These are phyloP conservation scores for Kandelia obovata DNA, from an alignment of 345 rosid genomes.

Conservation along the genomic window DNA sequence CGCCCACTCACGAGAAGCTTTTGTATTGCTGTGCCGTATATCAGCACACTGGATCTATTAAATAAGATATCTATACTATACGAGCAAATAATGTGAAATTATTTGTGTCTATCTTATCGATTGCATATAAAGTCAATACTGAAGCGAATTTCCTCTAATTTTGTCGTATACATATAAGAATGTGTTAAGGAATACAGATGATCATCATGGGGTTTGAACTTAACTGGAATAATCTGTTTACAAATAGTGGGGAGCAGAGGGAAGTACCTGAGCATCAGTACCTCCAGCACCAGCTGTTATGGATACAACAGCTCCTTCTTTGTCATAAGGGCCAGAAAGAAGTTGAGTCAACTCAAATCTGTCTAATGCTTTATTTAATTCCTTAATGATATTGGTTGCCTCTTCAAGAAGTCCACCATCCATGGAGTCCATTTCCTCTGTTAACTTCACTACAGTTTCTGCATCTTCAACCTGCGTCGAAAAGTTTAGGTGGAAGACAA, in stretches of 20 bases:
- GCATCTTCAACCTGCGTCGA: slow-evolving; percentile 82
- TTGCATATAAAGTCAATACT: too few species aligned
- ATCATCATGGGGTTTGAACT: not conserved
- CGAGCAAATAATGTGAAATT: too few species aligned
- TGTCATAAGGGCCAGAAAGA: slow-evolving; percentile 89
- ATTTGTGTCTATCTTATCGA: too few species aligned
- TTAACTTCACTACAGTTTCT: slow-evolving; percentile 69
- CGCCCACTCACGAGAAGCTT: too few species aligned
- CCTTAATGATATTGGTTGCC: slow-evolving; percentile 61
- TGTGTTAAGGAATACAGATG: not conserved
- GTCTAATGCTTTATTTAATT: slow-evolving; percentile 64
- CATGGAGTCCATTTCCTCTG: slow-evolving; percentile 89
- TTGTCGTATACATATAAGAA: not conserved
- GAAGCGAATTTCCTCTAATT: too few species aligned
- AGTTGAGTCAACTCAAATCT: slow-evolving; percentile 83
- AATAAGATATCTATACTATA: too few species aligned
- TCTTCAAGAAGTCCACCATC: slow-evolving; percentile 86
- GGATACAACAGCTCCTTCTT: slow-evolving; percentile 81
- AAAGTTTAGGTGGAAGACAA: not conserved
- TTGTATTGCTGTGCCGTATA: too few species aligned
- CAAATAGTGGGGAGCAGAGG: not conserved
- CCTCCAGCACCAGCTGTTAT: slow-evolving; percentile 99
- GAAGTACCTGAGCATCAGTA: slow-evolving; percentile 90
- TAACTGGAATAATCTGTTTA: not conserved
- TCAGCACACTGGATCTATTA: too few species aligned